Conservation (phyloP, 345 rosid genomes). For the Turritis glabra region DNA sequence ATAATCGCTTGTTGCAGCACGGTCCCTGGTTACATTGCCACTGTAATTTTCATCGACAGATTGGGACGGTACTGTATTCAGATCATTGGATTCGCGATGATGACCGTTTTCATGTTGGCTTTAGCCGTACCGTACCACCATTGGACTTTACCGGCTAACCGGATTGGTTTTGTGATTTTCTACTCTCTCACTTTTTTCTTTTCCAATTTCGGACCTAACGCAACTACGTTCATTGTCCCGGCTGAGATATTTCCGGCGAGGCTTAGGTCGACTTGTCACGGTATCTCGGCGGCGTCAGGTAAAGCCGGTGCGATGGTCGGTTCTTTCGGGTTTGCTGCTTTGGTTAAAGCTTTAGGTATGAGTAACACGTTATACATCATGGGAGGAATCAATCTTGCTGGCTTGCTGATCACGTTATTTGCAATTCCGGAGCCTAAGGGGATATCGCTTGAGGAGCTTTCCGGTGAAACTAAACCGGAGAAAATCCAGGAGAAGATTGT, state of each 20-base stretch:
- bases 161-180: slow-evolving; percentile 54
- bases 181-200: slow-evolving; percentile 78
- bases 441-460: slow-evolving; percentile 57
- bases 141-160: slow-evolving; percentile 54
- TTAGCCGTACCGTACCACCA: slow-evolving; percentile 70
- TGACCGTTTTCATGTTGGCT: slow-evolving; percentile 63
- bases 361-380: slow-evolving; percentile 43
- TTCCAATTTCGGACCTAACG: slow-evolving; percentile 81
- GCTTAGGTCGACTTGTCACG: slow-evolving; percentile 76
- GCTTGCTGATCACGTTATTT: slow-evolving; percentile 44
- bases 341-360: slow-evolving; percentile 51
- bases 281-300: slow-evolving; percentile 71
- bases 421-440: slow-evolving; percentile 56
- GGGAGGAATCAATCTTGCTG: slow-evolving; percentile 44
- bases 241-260: slow-evolving; percentile 85
- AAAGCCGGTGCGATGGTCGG: slow-evolving; percentile 78
- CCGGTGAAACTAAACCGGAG: slow-evolving; percentile 52
- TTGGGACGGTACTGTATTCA: slow-evolving; percentile 60
- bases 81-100: slow-evolving; percentile 56
- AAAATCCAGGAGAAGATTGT: background rate
- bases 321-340: slow-evolving; percentile 68
- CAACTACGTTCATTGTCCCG: slow-evolving; percentile 75
- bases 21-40: slow-evolving; percentile 71
- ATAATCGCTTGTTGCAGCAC: slow-evolving; percentile 70
- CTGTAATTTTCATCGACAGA: slow-evolving; percentile 48